These are phyloP conservation scores for Aegilops bicornis DNA, from an alignment of 176 grass and related monocot genomes.

Conservation along the genomic window DNA sequence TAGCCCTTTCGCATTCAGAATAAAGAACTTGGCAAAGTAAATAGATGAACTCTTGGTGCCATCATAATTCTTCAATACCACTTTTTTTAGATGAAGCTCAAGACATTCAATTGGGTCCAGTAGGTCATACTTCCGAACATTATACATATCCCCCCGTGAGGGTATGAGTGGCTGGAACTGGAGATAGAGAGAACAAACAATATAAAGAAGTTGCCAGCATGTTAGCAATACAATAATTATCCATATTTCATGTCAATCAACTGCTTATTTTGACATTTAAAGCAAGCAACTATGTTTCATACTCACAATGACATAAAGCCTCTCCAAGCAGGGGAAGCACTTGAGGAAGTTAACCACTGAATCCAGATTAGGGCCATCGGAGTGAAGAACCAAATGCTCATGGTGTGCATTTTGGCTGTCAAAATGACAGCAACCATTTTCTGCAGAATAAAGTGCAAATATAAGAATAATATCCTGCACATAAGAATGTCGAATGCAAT, in stretches of 20 bases:
- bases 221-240: background rate
- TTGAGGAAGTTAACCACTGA: background rate
- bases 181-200: background rate
- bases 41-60: background rate
- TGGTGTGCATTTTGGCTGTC: too few species aligned
- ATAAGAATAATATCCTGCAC: background rate
- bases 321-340: background rate
- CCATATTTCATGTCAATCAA: background rate
- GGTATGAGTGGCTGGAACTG: background rate
- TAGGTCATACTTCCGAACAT: background rate
- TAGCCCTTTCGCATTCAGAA: constrained; percentile 1
- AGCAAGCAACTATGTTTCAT: too few species aligned
- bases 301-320: too few species aligned
- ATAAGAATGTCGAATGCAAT: background rate
- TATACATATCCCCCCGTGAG: background rate
- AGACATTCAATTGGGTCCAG: background rate
- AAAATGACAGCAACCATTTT: background rate
- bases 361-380: background rate
- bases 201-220: background rate
- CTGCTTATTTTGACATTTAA: background rate
- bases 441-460: background rate
- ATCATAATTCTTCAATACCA: background rate
- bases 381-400: background rate
- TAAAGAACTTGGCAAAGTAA: constrained; percentile 2
- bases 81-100: background rate